Evolutionary conservation across 2,329 filamentous ascomycete genomes (phyloP), one percentile per base, ranked within the genome.

Genomic region (Rosellinia necatrix): DNA sequence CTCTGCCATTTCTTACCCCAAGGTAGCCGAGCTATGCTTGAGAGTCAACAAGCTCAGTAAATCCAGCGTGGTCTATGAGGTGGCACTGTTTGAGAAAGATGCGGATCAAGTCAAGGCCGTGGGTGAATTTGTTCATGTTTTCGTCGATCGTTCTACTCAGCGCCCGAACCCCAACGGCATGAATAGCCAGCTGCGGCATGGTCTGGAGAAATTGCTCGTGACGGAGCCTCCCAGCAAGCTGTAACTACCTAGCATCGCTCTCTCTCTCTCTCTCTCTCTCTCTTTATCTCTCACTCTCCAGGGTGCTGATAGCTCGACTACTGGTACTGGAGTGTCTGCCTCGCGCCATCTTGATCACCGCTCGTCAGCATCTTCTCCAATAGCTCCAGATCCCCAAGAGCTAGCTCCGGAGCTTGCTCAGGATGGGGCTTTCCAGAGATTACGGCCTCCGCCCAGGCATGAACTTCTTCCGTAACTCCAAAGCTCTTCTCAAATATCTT

Each of bases 1-100:
- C 68, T 84, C 86, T 0, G 88, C 89, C 0, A 85, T 94, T 37
- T 84, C 87, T 3, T 97, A 93, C 66, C 93, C 93, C 0, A 87
- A 88, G 30, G 80, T 92, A 3, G 83, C 96, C 0, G 91, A 97
- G 64, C 79, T 97, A 4, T 90, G 87, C 1, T 74, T 97, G 38
- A 82, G 92, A 10, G 91, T 96, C 30, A 89, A 88, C 64, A 92
- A 88, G 72, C 80, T 97, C 6, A 92, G 92, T 3, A 89, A 85
- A 64, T 91, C 90, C 22, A 96, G 91, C 67, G 92, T 96, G 7
- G 90, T 86, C 10, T 97, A 96, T 69, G 93, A 97, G 70, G 84
- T 96, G 56, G 94, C 86, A 0, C 80, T 97, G 1, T 97, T 97
- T 67, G 87, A 91, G 69, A 80, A 83, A 57, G 90, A 88, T 0